A percentile compares a stretch with the other conserved stretches of the same genome.
phyloP scores from a whole-genome alignment of 2,329 filamentous ascomycete species.

The Ophiobolus disseminans region DNA sequence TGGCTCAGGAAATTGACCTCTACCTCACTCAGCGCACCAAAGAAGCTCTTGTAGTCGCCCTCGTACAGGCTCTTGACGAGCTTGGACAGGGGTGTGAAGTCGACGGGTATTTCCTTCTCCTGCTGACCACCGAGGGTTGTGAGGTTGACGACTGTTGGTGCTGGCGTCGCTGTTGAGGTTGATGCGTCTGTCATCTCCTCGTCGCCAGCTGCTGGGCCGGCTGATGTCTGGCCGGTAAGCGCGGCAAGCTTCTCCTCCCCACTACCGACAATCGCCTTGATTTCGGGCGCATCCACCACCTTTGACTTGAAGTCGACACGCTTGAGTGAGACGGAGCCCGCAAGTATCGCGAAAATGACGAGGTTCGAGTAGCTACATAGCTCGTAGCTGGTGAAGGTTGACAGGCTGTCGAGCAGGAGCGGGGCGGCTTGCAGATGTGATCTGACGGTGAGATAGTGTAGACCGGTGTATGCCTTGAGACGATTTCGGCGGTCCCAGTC shows the following conservation, averaged over 20 bases:
- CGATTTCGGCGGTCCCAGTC: constrained; percentile 99
- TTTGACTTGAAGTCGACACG: constrained; percentile 99
- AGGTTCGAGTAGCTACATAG: constrained; percentile 95
- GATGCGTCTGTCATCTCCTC: constrained; percentile 73
- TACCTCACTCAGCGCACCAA: constrained; percentile 84
- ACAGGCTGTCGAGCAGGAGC: constrained; percentile 92
- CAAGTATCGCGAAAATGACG: constrained; percentile 93
- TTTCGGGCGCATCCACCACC: constrained; percentile 97
- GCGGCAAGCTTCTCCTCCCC: constrained; percentile 87
- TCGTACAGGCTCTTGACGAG: constrained; percentile 92
- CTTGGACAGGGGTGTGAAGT: constrained; percentile 86
- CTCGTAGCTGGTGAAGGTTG: constrained; percentile 98
- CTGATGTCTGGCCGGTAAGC: constrained; percentile 78
- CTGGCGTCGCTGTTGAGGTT: constrained; percentile 57
- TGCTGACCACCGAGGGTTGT: constrained; percentile 82
- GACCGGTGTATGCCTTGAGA: constrained; percentile 96
- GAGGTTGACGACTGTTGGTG: constrained; percentile 82
- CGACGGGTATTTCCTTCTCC: constrained; percentile 80
- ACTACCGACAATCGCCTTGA: constrained; percentile 93
- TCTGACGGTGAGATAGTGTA: constrained; percentile 90
- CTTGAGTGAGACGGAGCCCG: constrained; percentile 92
- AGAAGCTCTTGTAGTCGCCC: constrained; percentile 94
- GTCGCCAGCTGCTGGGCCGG: constrained; percentile 78
- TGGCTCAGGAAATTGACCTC: constrained; percentile 94
- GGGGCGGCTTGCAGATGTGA: constrained; percentile 90